A percentile compares a stretch with the other conserved stretches of the same genome.
Evolutionary conservation across 2,329 filamentous ascomycete genomes (phyloP).

Genomic region (Parastagonospora avenae): DNA sequence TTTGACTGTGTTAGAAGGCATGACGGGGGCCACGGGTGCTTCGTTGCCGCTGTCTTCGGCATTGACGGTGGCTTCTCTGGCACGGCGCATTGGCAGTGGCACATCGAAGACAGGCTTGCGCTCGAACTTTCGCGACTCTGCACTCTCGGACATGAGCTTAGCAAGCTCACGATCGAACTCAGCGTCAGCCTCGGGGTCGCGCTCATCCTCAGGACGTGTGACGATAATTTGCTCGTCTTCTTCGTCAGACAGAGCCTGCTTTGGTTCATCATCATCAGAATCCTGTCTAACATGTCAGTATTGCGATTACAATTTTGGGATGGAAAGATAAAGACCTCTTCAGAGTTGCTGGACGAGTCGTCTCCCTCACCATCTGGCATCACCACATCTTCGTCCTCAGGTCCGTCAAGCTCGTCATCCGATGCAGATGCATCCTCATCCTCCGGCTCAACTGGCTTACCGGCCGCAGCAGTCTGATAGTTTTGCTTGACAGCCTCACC

Average conservation of each 20-base stretch:
- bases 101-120: slow-evolving; percentile 94
- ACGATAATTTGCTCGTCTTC: slow-evolving; percentile 90
- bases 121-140: slow-evolving; percentile 95
- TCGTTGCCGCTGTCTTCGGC: slow-evolving; percentile 51
- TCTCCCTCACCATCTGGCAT: slow-evolving; percentile 61
- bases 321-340: slow-evolving; percentile 49
- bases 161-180: slow-evolving; percentile 98
- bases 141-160: slow-evolving; percentile 96
- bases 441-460: slow-evolving; percentile 72
- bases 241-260: slow-evolving; percentile 68
- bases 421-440: slow-evolving; percentile 74
- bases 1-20: slow-evolving; percentile 73
- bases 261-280: slow-evolving; percentile 53
- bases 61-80: slow-evolving; percentile 60
- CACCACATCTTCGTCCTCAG: slow-evolving; percentile 50
- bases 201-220: slow-evolving; percentile 84
- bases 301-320: not conserved
- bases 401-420: slow-evolving; percentile 70
- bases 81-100: slow-evolving; percentile 85
- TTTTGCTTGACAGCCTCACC: slow-evolving; percentile 88
- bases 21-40: slow-evolving; percentile 38
- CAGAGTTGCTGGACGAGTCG: slow-evolving; percentile 57
- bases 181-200: slow-evolving; percentile 91
- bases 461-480: slow-evolving; percentile 77
- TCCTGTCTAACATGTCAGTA: slow-evolving; percentile 37